Conservation (phyloP, 768 basidiomycete species). For the Auricularia sp. region DNA sequence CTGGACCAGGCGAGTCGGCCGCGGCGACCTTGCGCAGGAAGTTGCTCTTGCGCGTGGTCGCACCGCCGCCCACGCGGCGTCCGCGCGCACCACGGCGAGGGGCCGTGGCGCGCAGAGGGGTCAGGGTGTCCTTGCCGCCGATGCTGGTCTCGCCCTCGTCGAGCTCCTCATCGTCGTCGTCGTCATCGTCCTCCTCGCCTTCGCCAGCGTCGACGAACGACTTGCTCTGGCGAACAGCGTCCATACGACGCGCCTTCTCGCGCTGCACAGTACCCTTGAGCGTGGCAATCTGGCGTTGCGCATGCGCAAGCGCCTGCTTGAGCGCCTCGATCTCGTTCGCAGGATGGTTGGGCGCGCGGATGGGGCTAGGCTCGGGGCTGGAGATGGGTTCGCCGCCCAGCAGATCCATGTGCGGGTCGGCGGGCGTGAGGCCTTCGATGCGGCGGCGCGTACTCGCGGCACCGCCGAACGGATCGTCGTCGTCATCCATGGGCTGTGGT, state of each 20-base stretch:
- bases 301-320: slow-evolving; percentile 73
- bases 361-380: slow-evolving; percentile 53
- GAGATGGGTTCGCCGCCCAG: slow-evolving; percentile 35
- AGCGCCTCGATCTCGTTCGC: slow-evolving; percentile 74
- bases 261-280: slow-evolving; percentile 69
- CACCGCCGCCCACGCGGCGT: not conserved
- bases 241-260: slow-evolving; percentile 75
- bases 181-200: slow-evolving; percentile 33
- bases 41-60: not conserved
- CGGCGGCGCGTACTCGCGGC: slow-evolving; percentile 55
- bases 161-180: slow-evolving; percentile 41
- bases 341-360: slow-evolving; percentile 57
- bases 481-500: slow-evolving; percentile 27
- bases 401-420: slow-evolving; percentile 34
- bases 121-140: not conserved
- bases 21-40: slow-evolving; percentile 23
- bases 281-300: slow-evolving; percentile 76
- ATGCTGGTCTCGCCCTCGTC: slow-evolving; percentile 20
- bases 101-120: not conserved
- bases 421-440: slow-evolving; percentile 39
- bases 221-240: slow-evolving; percentile 47
- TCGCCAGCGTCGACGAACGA: slow-evolving; percentile 29
- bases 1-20: slow-evolving; percentile 20
- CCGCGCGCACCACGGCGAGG: not conserved
- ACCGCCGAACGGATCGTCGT: slow-evolving; percentile 59